These are phyloP conservation scores for Cylindrotheca fusiformis DNA, from an alignment of 108 stramenopile genomes.

Conservation along the genomic window DNA sequence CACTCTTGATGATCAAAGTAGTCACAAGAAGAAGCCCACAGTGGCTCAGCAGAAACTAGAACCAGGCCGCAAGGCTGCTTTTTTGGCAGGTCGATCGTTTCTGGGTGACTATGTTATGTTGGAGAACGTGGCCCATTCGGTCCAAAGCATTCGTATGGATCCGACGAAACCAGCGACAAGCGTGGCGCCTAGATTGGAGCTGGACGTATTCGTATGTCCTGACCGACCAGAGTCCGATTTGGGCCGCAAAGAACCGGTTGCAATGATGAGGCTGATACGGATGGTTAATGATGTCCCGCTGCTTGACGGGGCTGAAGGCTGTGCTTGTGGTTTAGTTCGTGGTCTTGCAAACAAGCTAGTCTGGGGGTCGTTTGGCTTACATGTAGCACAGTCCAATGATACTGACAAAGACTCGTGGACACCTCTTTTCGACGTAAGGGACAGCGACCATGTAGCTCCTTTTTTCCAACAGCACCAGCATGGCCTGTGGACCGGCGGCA, in stretches of 20 bases:
- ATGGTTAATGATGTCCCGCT: slow-evolving; percentile 86
- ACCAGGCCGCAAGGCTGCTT: neutral
- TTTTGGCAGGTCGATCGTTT: neutral
- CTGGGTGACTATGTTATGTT: slow-evolving; percentile 17
- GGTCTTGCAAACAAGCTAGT: slow-evolving; percentile 49
- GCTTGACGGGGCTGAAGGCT: slow-evolving; percentile 75
- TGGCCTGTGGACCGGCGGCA: slow-evolving; percentile 24
- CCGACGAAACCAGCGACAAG: slow-evolving; percentile 19
- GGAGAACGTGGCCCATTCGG: slow-evolving; percentile 63
- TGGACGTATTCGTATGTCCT: slow-evolving; percentile 64
- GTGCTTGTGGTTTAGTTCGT: slow-evolving; percentile 72
- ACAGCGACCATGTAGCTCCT: slow-evolving; percentile 75
- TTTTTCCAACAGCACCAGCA: slow-evolving; percentile 56
- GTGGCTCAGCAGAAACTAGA: neutral
- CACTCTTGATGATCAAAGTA: neutral
- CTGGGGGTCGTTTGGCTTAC: slow-evolving; percentile 79
- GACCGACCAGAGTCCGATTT: slow-evolving; percentile 4
- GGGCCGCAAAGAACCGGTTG: slow-evolving; percentile 12
- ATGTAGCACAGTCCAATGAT: slow-evolving; percentile 15
- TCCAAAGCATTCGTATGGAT: slow-evolving; percentile 46
- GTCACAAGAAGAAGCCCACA: neutral
- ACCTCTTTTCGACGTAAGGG: slow-evolving; percentile 53
- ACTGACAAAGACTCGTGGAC: slow-evolving; percentile 9
- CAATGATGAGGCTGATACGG: slow-evolving; percentile 60
- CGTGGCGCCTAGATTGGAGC: slow-evolving; percentile 41